Evolutionary conservation across 495 filamentous ascomycete species (phyloP).

Genomic region (Aspergillus mulundensis): DNA sequence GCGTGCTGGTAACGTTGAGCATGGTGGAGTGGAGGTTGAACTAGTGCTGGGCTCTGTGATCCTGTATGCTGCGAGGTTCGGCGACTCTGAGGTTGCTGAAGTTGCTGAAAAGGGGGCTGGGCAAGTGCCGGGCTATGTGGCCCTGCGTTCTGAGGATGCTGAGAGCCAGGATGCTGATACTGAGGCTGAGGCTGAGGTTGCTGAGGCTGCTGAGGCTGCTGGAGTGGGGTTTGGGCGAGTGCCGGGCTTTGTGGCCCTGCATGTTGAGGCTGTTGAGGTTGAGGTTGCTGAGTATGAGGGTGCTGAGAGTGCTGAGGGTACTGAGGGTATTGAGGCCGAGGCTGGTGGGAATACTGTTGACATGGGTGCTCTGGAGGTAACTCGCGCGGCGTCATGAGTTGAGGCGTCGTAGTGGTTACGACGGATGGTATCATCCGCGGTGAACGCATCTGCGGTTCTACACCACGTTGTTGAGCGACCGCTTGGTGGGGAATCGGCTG

Average conservation of each 20-base stretch:
- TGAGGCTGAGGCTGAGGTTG: no score
- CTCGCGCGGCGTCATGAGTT: not conserved
- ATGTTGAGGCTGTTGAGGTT: not conserved
- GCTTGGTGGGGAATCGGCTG: not conserved
- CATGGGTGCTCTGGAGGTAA: not conserved
- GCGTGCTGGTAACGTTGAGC: no score
- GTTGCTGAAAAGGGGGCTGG: no score
- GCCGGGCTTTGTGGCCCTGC: not conserved
- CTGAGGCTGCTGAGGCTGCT: no score
- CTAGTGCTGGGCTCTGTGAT: no score
- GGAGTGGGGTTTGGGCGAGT: no score
- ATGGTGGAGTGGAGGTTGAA: no score
- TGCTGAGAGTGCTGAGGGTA: not conserved
- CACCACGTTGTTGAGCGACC: not conserved
- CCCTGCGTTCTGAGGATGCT: no score
- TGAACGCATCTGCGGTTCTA: not conserved
- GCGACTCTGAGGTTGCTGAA: no score
- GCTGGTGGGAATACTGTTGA: slow-evolving; percentile 1
- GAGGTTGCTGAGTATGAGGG: not conserved
- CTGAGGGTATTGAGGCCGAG: not conserved
- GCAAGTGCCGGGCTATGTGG: no score
- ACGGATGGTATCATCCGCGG: not conserved
- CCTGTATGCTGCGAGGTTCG: no score
- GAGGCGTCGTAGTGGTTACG: not conserved
- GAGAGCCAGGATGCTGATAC: no score